Evolutionary conservation across 1,139 yeast species (phyloP).

Genomic region (Blastobotrys arbuscula): DNA sequence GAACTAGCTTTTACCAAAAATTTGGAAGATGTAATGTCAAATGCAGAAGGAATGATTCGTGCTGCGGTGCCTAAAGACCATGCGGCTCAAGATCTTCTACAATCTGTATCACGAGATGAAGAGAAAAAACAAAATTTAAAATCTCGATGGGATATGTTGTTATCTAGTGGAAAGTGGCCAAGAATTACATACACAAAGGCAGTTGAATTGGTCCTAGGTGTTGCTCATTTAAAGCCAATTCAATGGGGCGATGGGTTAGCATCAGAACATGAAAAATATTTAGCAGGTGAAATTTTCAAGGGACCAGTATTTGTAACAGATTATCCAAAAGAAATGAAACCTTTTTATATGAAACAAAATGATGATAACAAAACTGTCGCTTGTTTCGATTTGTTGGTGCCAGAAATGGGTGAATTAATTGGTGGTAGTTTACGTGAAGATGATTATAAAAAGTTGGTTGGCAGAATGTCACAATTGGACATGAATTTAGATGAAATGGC

Average conservation of each 20-base stretch:
- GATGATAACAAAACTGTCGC: conserved; percentile 59
- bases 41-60: conserved; percentile 68
- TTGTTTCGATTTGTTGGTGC: conserved; percentile 82
- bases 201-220: conserved; percentile 43
- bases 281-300: conserved; percentile 62
- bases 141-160: conserved; percentile 31
- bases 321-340: conserved; percentile 74
- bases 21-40: conserved; percentile 54
- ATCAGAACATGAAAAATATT: conserved; percentile 88
- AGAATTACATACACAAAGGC: conserved; percentile 74
- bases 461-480: conserved; percentile 42
- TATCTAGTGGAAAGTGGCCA: conserved; percentile 50
- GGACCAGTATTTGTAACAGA: conserved; percentile 87
- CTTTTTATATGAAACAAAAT: conserved; percentile 76
- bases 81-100: conserved; percentile 39
- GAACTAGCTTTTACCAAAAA: conserved; percentile 66
- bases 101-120: conserved; percentile 24
- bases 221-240: conserved; percentile 28
- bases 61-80: conserved; percentile 38
- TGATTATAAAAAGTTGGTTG: conserved; percentile 42
- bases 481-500: conserved; percentile 49
- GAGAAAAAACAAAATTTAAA: conserved; percentile 39
- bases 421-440: conserved; percentile 95
- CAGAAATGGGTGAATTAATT: conserved; percentile 91
- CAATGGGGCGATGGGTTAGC: conserved; percentile 69